Conservation (phyloP, 2,329 filamentous ascomycete genomes). For the Parascedosporium putredinis region DNA sequence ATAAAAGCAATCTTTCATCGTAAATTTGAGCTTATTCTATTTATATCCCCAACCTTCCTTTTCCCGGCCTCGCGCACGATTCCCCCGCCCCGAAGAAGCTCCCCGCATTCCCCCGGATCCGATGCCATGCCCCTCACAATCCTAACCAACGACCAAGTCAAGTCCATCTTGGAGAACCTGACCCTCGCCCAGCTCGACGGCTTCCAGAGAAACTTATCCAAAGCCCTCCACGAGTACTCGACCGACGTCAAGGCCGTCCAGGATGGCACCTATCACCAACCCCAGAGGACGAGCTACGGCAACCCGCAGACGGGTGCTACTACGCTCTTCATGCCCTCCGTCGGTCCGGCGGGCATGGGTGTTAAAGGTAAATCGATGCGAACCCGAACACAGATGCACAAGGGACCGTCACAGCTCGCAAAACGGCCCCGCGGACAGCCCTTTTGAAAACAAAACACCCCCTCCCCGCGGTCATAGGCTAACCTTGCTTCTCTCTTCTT, state of each 20-base stretch:
- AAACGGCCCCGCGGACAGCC: too few relatives aligned
- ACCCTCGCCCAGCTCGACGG: conserved; percentile 39
- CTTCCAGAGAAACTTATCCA: conserved; percentile 37
- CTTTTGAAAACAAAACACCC: too few relatives aligned
- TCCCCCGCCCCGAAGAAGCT: too few relatives aligned
- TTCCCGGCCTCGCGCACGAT: too few relatives aligned
- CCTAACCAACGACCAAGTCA: conserved; percentile 47
- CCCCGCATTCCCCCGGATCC: too few relatives aligned
- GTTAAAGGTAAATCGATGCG: conserved; percentile 58
- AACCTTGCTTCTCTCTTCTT: too few relatives aligned
- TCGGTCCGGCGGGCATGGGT: conserved; percentile 50
- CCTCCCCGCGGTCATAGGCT: too few relatives aligned
- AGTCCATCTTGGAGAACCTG: conserved; percentile 41
- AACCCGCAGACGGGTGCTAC: conserved; percentile 40
- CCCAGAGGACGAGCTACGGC: conserved; percentile 38
- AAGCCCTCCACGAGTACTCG: conserved; percentile 52
- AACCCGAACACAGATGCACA: too few relatives aligned
- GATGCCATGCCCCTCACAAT: conserved; percentile 44
- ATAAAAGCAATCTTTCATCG: too few relatives aligned
- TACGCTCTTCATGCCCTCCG: conserved; percentile 67
- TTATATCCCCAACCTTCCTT: too few relatives aligned
- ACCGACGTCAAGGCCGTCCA: conserved; percentile 37
- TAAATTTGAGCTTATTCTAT: too few relatives aligned
- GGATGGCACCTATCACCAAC: conserved; percentile 41
- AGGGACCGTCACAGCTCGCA: too few relatives aligned